Base-by-base conservation (phyloP, 2,329 filamentous ascomycete genomes). In the Trichothecium sympodiale region DNA sequence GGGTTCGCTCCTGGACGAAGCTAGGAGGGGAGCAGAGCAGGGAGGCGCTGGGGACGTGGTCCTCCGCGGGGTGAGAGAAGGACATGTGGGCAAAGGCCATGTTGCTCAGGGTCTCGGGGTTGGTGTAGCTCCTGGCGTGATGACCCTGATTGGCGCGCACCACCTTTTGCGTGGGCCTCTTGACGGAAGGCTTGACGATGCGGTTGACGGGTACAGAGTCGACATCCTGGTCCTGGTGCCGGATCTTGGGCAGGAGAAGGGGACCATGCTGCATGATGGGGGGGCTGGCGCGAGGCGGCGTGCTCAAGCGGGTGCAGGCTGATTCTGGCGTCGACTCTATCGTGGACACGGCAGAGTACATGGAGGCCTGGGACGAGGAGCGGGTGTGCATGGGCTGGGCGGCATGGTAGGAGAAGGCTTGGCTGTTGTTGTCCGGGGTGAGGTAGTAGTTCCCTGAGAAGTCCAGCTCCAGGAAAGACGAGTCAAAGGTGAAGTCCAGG, bases 171-270 rank as follows among this genome's bases (percentile, higher is more conserved):
- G 29, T 50, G 44, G 42, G 49, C 46, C 39, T 33, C 31, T 26
- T 44, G 44, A 44, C 55, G 44, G 55, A 66, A 46, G 51, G 61
- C 47, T 56, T 42, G 20, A 43, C 45, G 69, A 59, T 31, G 69
- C 64, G 14, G 58, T 51, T 20, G 56, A 53, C 35, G 67, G 64
- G 37, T 29, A 65, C 64, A 29, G 72, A 72, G 45, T 79, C 75
- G 42, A 86, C 73, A 42, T 80, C 70, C 59, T 89, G 82, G 60
- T 94, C 86, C 60, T 91, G 86, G 29, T 75, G 75, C 41, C 86
- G 75, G 62, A 93, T 88, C 69, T 87, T 91, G 51, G 86, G 86
- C 23, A 94, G 69, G 40, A 94, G 66, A 33, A 85, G 66, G 35
- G 85, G 84, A 35, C 85, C 84, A 60, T 87, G 80, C 42, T 85